Evolutionary conservation across 2,329 filamentous ascomycete genomes (phyloP).

Genomic region (Ilyonectria mors-panacis): DNA sequence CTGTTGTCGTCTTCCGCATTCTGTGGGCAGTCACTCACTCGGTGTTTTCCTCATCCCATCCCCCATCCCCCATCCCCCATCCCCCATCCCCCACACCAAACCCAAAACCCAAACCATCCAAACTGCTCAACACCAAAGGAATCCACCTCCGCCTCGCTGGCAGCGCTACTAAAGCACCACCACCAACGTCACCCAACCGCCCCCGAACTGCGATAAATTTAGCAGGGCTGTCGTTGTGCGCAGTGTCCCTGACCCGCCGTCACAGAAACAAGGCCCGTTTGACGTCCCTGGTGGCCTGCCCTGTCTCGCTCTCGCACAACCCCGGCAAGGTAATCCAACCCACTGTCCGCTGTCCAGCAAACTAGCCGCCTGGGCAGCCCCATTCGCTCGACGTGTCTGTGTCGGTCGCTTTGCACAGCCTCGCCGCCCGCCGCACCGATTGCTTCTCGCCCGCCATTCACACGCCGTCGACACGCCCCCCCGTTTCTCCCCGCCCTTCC

Average conservation of each 20-base stretch:
- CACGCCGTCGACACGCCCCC: constrained; percentile 28
- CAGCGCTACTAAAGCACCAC: not conserved
- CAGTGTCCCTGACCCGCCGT: constrained; percentile 14
- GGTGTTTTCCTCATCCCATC: no score
- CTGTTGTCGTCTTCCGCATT: not conserved
- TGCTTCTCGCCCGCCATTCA: constrained; percentile 31
- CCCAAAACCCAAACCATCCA: not conserved
- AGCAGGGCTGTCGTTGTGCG: constrained; percentile 31
- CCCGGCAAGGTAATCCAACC: constrained; percentile 16
- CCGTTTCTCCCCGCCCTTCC: constrained; percentile 29
- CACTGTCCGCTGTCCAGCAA: not conserved
- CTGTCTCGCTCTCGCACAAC: constrained; percentile 16
- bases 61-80: not conserved
- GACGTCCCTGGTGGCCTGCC: constrained; percentile 19
- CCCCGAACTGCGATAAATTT: constrained; percentile 40
- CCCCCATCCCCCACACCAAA: not conserved
- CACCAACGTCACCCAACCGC: constrained; percentile 22
- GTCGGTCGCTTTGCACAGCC: constrained; percentile 42
- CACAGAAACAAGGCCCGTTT: constrained; percentile 23
- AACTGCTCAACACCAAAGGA: not conserved
- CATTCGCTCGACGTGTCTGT: constrained; percentile 44
- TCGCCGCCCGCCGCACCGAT: constrained; percentile 36
- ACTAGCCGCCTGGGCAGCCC: constrained; percentile 27
- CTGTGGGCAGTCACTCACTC: no score
- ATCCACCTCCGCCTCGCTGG: not conserved